Evolutionary conservation across 305 asterid genomes (phyloP).

Genomic region (Fraxinus floribunda): DNA sequence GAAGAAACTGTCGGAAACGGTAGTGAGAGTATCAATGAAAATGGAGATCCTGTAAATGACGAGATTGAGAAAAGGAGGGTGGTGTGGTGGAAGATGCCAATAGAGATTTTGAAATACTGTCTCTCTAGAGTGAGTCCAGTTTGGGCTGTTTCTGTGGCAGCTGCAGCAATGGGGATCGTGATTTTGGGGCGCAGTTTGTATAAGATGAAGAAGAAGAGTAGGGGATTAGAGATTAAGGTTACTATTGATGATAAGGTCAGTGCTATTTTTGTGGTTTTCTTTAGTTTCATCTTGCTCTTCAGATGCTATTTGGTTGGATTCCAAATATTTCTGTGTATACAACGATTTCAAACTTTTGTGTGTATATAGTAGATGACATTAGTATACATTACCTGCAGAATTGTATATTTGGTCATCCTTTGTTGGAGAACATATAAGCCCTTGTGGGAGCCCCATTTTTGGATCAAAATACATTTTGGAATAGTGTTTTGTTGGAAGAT

Average conservation of each 20-base stretch:
- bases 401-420: neutral
- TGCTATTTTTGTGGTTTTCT: constrained; percentile 24
- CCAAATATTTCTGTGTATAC: neutral
- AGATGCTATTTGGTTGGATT: neutral
- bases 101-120: constrained; percentile 64
- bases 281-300: neutral
- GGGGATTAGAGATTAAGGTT: constrained; percentile 67
- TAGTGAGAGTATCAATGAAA: constrained; percentile 24
- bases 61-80: constrained; percentile 50
- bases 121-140: constrained; percentile 69
- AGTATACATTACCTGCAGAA: neutral
- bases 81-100: constrained; percentile 92
- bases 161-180: constrained; percentile 79
- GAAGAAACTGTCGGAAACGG: constrained; percentile 30
- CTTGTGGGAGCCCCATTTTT: too few relatives aligned
- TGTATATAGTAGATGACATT: neutral
- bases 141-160: constrained; percentile 79
- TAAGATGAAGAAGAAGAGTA: constrained; percentile 72
- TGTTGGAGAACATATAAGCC: neutral
- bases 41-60: constrained; percentile 28
- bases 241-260: constrained; percentile 82
- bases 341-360: neutral
- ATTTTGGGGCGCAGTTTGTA: constrained; percentile 77
- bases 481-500: too few relatives aligned
- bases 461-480: too few relatives aligned